A percentile compares a stretch with the other conserved stretches of the same genome.
These are phyloP conservation scores for Porphyrellus cyaneotinctus DNA, from an alignment of 768 basidiomycete species.

Conservation along the genomic window DNA sequence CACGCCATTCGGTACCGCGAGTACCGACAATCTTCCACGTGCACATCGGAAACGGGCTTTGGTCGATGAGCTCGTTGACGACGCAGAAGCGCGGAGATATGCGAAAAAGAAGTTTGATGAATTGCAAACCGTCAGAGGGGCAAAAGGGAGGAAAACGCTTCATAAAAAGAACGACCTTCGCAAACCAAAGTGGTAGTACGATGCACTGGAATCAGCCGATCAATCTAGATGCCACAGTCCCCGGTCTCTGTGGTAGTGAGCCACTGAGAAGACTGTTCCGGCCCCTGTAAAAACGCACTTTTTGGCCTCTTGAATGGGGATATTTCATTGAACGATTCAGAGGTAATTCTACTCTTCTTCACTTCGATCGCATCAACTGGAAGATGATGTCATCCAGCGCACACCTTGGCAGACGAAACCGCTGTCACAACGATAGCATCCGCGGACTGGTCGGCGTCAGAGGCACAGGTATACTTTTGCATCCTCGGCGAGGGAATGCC, in stretches of 20 bases:
- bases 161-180: slow-evolving; percentile 58
- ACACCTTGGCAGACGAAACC: too few relatives aligned
- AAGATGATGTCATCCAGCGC: too few relatives aligned
- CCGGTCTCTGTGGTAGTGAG: neutral
- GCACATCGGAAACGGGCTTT: slow-evolving; percentile 73
- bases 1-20: slow-evolving; percentile 69
- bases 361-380: too few relatives aligned
- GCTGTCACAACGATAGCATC: too few relatives aligned
- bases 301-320: neutral
- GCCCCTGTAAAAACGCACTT: neutral
- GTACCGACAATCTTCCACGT: slow-evolving; percentile 66
- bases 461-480: too few relatives aligned
- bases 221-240: slow-evolving; percentile 1
- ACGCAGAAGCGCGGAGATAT: slow-evolving; percentile 80
- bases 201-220: slow-evolving; percentile 4
- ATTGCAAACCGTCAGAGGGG: slow-evolving; percentile 61
- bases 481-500: too few relatives aligned
- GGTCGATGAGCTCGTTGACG: slow-evolving; percentile 86
- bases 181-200: slow-evolving; percentile 63
- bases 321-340: neutral
- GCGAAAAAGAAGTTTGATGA: slow-evolving; percentile 91
- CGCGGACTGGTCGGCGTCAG: too few relatives aligned
- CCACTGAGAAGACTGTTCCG: too few relatives aligned
- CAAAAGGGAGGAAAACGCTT: slow-evolving; percentile 68
- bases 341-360: too few relatives aligned